phyloP scores from a whole-genome alignment of 768 basidiomycete genomes.

The Leccinum imitatum region DNA sequence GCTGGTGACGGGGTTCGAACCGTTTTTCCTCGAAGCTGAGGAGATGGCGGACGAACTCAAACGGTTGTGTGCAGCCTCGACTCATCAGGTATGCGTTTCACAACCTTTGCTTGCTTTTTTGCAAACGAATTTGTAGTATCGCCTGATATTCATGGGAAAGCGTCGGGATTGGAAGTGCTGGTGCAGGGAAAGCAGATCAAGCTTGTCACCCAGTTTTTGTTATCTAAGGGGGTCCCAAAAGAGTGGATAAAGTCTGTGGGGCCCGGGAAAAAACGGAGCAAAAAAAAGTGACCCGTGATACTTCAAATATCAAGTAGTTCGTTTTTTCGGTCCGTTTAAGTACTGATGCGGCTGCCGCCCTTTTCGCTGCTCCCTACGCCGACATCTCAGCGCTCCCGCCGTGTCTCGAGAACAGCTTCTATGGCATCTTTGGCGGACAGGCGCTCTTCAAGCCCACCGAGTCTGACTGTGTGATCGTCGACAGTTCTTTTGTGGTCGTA shows the following conservation, averaged over 20 bases:
- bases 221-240: conserved; percentile 73
- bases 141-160: conserved; percentile 52
- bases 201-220: conserved; percentile 63
- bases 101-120: neutral
- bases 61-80: conserved; percentile 73
- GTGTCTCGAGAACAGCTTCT: conserved; percentile 52
- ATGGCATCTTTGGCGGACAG: conserved; percentile 55
- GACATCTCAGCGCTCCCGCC: conserved; percentile 19
- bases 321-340: neutral
- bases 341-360: conserved; percentile 7
- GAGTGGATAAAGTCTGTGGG: conserved; percentile 54
- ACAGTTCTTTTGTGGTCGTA: conserved; percentile 6
- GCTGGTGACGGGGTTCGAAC: conserved; percentile 76
- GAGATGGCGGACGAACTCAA: conserved; percentile 77
- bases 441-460: conserved; percentile 48
- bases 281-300: conserved; percentile 36
- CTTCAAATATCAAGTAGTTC: neutral
- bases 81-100: conserved; percentile 59
- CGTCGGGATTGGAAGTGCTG: conserved; percentile 63
- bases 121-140: conserved; percentile 45
- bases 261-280: conserved; percentile 14
- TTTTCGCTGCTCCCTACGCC: conserved; percentile 25
- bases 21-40: conserved; percentile 67
- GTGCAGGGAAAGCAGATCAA: conserved; percentile 84
- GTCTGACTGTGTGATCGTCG: conserved; percentile 37